Evolutionary conservation across 306 rosid genomes (phyloP).

Genomic region (Lathyrus oleraceus): DNA sequence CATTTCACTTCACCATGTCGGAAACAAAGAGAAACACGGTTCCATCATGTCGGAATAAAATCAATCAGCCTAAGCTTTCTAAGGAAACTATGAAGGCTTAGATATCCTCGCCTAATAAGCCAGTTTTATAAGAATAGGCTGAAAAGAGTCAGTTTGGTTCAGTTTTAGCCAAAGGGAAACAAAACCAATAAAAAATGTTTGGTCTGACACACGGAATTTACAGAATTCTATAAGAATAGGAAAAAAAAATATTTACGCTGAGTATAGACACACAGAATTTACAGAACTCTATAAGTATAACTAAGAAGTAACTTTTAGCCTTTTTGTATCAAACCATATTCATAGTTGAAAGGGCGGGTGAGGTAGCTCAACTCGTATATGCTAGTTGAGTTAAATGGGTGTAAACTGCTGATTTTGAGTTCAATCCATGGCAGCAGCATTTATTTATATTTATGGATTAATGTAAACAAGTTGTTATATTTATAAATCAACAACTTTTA

Average conservation of each 20-base stretch:
- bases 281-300: background rate
- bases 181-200: background rate
- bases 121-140: background rate
- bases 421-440: no score
- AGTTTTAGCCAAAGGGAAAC: background rate
- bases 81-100: background rate
- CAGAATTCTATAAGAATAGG: no score
- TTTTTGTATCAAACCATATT: background rate
- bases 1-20: background rate
- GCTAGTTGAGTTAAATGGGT: no score
- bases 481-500: no score
- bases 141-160: background rate
- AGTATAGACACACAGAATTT: no score
- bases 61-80: background rate
- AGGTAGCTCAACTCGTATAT: no score
- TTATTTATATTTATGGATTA: no score
- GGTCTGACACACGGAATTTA: background rate
- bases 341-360: background rate
- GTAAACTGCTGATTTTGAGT: no score
- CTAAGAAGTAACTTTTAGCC: background rate
- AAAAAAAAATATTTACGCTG: constrained; percentile 37
- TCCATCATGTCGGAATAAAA: background rate
- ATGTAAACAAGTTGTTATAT: no score
- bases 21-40: background rate
- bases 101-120: background rate